A percentile compares a stretch with the other conserved stretches of the same genome.
phyloP scores from a whole-genome alignment of 768 basidiomycete species.

The Leccinum barrowsii region DNA sequence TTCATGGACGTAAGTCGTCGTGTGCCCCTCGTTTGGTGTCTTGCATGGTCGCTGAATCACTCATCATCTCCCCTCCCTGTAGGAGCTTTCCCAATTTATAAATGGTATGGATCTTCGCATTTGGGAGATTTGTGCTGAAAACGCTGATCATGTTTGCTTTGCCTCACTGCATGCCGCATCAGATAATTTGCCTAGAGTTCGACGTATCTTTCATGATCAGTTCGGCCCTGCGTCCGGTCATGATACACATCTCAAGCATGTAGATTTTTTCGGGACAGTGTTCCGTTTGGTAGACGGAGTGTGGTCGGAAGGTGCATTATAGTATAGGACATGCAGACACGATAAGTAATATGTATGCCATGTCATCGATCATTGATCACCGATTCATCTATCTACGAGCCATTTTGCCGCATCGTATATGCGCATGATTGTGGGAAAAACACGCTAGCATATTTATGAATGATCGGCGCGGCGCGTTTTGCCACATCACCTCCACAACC shows the following conservation, averaged over 20 bases:
- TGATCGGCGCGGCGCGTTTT: too few relatives aligned
- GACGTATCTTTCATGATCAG: background rate
- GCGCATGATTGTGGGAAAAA: too few relatives aligned
- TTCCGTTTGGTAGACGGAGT: conserved; percentile 3
- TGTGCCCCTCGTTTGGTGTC: background rate
- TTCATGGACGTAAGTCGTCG: background rate
- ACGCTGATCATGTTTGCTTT: background rate
- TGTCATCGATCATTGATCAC: too few relatives aligned
- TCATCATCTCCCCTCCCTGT: background rate
- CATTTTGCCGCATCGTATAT: too few relatives aligned
- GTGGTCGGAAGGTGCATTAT: background rate
- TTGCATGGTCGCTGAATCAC: background rate
- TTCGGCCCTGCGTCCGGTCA: background rate
- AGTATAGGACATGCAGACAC: too few relatives aligned
- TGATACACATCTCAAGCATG: background rate
- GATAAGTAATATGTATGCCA: too few relatives aligned
- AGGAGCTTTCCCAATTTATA: background rate
- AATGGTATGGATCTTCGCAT: background rate
- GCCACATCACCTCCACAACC: too few relatives aligned
- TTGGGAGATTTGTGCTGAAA: background rate
- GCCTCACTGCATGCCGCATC: background rate
- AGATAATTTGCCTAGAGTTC: background rate
- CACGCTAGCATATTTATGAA: too few relatives aligned
- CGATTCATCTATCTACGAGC: too few relatives aligned
- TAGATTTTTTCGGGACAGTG: background rate